Evolutionary conservation across 2,329 filamentous ascomycete species (phyloP), one percentile per base, ranked within the genome.

Genomic region (Ophiostoma tasmaniense): DNA sequence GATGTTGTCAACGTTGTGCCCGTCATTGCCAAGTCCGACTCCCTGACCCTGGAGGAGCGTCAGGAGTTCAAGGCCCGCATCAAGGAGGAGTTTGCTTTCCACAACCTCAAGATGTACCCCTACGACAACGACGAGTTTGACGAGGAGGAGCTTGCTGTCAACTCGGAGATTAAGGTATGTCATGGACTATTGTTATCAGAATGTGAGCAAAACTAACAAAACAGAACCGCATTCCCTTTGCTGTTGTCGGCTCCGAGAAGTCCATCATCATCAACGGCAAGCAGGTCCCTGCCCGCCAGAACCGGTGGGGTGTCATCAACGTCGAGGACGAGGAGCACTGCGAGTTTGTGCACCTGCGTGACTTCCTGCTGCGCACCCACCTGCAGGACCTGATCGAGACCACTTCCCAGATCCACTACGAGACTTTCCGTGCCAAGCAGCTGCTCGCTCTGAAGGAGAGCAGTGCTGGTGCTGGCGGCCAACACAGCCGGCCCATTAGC

Each of bases 81-180:
- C 85, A 97, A 97, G 90, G 95, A 98, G 85, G 95, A 99, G 81
- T 99, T 99, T 80, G 85, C 91, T 70, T 99, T 99, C 90, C 95
- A 99, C 88, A 98, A 98, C 86, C 88, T 99, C 77, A 94, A 97
- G 86, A 99, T 99, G 95, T 99, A 96, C 85, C 95, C 95, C 71
- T 99, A 99, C 80, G 95, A 99, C 81, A 98, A 97, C 79, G 95
- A 99, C 76, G 95, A 99, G 85, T 90, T 98, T 75, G 95, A 99
- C 78, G 91, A 95, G 73, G 95, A 99, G 84, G 95, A 99, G 84
- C 90, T 92, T 76, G 89, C 89, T 71, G 85, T 96, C 81, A 98
- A 98, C 83, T 89, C 88, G 70, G 91, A 96, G 79, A 99, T 99
- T 83, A 98, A 98, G 91, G 93, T 96, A 82, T 71, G 82, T 75